Base-by-base conservation (phyloP, 148 eudicot genomes). In the Arbutus unedo region DNA sequence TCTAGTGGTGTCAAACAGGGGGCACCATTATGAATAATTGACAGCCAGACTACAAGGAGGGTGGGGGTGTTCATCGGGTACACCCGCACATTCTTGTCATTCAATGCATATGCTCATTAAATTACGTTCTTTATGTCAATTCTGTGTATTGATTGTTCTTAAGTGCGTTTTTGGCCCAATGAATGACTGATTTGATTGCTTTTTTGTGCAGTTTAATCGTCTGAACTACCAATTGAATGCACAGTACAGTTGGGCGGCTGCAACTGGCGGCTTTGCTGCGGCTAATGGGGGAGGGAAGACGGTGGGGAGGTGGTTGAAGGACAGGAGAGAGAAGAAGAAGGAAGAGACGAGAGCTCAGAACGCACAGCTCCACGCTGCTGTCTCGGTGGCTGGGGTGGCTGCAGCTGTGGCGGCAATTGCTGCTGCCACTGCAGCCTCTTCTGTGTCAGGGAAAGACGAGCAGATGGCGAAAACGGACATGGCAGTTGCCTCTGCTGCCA, bases 401-500 rank as follows among this genome's bases (percentile, higher is more conserved):
- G 93, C 99, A 0, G 99, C 99, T 0, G 84, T 96, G 81, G 99
- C 99, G 11, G 98, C 99, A 3, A 94, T 96, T 6, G 97, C 99
- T 38, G 94, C 98, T 2, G 98, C 98, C 74, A 91, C 96, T 3
- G 98, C 98, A 4, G 92, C 96, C 8, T 82, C 93, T 0, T 92
- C 98, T 4, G 91, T 90, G 6, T 76, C 86, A 1, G 78, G 91
- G 48, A 95, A 93, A 83, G 98, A 95, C 21, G 93, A 89, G 81
- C 89, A 90, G 51, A 88, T 88, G 86, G 92, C 98, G 0, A 91
- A 90, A 85, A 93, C 94, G 3, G 95, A 94, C 73, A 92, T 92
- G 98, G 99, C 98, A 0, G 92, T 96, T 76, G 99, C 99, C 2
- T 93, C 99, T 62, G 99, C 99, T 19, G 98, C 99, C 50, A 92